Conservation (phyloP, 106 monocot genomes). For the Allium fistulosum region DNA sequence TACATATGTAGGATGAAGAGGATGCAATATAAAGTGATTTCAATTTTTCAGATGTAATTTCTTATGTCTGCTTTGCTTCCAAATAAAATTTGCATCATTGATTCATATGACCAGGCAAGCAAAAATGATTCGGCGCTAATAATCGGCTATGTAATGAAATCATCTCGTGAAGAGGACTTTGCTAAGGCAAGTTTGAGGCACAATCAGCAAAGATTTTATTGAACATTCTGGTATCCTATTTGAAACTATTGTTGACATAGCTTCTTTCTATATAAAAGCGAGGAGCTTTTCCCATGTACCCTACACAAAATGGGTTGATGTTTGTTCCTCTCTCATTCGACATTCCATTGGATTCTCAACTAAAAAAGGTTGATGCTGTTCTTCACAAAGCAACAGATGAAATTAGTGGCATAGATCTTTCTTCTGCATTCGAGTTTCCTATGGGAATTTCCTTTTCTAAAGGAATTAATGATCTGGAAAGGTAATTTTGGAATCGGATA, state of each 20-base stretch:
- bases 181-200: slow-evolving; percentile 47
- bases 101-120: slow-evolving; percentile 30
- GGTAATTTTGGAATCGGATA: slow-evolving; percentile 26
- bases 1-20: not conserved
- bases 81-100: not conserved
- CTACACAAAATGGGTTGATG: slow-evolving; percentile 61
- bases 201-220: not conserved
- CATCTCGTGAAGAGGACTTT: slow-evolving; percentile 92
- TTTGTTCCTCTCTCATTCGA: slow-evolving; percentile 82
- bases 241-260: not conserved
- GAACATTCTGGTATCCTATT: not conserved
- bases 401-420: slow-evolving; percentile 54
- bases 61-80: not conserved
- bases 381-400: slow-evolving; percentile 99
- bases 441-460: slow-evolving; percentile 58
- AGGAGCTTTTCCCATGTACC: slow-evolving; percentile 76
- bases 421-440: slow-evolving; percentile 30
- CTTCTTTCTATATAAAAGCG: slow-evolving; percentile 48
- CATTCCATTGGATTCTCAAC: slow-evolving; percentile 58
- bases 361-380: slow-evolving; percentile 70
- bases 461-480: slow-evolving; percentile 68
- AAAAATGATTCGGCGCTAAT: slow-evolving; percentile 13
- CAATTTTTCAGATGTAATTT: not conserved
- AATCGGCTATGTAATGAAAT: slow-evolving; percentile 90
- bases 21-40: not conserved